Conservation (phyloP, 2,329 filamentous ascomycete genomes). For the Celoporthe dispersa region DNA sequence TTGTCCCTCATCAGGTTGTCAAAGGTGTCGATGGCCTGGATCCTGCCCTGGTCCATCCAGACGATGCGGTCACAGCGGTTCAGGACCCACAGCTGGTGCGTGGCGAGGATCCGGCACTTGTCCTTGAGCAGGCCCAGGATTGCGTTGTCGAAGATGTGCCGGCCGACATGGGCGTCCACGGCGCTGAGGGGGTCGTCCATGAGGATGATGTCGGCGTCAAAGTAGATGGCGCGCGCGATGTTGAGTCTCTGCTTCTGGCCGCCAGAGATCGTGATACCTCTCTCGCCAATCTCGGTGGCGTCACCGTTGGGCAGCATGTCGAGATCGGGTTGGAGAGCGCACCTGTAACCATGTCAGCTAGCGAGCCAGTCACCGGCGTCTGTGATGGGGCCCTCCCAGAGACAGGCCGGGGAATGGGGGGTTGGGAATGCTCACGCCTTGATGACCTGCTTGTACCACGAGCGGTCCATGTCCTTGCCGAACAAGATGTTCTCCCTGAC, state of each 20-base stretch:
- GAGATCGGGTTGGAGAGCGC: slow-evolving; percentile 61
- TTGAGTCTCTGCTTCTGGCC: slow-evolving; percentile 95
- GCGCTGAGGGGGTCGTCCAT: slow-evolving; percentile 73
- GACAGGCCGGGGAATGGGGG: too few relatives aligned
- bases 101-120: slow-evolving; percentile 90
- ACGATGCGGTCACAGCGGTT: slow-evolving; percentile 90
- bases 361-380: too few relatives aligned
- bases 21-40: slow-evolving; percentile 87
- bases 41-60: slow-evolving; percentile 85
- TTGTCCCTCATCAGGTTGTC: slow-evolving; percentile 83
- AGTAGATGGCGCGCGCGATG: slow-evolving; percentile 82
- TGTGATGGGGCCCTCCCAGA: too few relatives aligned
- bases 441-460: slow-evolving; percentile 85
- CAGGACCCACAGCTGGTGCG: slow-evolving; percentile 92
- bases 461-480: slow-evolving; percentile 74
- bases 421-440: slow-evolving; percentile 60
- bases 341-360: neutral
- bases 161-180: slow-evolving; percentile 71
- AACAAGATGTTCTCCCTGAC: slow-evolving; percentile 90
- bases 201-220: slow-evolving; percentile 68
- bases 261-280: slow-evolving; percentile 92
- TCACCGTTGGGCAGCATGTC: slow-evolving; percentile 94
- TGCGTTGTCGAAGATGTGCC: slow-evolving; percentile 88
- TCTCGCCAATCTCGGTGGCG: slow-evolving; percentile 89
- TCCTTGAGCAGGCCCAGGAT: slow-evolving; percentile 86